Percentiles rank a stretch among this genome's conserved stretches.
These are phyloP conservation scores for Hypoxylon sp. DNA, from an alignment of 2,329 filamentous ascomycete species.

Conservation along the genomic window DNA sequence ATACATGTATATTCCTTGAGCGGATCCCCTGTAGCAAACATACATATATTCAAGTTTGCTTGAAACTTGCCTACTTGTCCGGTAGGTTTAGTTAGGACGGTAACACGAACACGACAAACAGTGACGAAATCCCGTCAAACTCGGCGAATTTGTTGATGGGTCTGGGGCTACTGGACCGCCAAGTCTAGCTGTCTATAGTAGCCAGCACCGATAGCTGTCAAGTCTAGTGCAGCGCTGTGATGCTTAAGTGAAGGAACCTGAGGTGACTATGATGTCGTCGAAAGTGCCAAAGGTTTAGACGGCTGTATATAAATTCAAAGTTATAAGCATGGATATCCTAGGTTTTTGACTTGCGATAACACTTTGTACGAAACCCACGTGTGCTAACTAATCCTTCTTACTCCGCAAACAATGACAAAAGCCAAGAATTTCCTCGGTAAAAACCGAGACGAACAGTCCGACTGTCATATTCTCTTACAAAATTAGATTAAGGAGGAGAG, in stretches of 20 bases:
- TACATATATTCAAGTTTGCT: slow-evolving; percentile 37
- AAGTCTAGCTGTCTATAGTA: slow-evolving; percentile 38
- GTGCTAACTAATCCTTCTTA: slow-evolving; percentile 1
- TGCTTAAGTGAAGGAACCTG: slow-evolving; percentile 29
- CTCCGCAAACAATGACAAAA: slow-evolving; percentile 38
- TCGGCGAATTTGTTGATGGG: slow-evolving; percentile 36
- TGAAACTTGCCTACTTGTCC: slow-evolving; percentile 16
- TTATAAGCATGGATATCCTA: slow-evolving; percentile 34
- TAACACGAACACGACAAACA: slow-evolving; percentile 40
- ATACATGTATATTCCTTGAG: slow-evolving; percentile 25
- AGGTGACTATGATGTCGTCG: slow-evolving; percentile 40
- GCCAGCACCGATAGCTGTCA: slow-evolving; percentile 36
- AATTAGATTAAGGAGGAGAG: neutral
- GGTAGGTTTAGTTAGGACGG: slow-evolving; percentile 24
- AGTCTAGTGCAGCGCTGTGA: slow-evolving; percentile 47
- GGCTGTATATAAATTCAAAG: slow-evolving; percentile 18
- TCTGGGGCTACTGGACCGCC: slow-evolving; percentile 8
- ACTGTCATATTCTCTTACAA: slow-evolving; percentile 7
- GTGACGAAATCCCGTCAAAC: slow-evolving; percentile 31
- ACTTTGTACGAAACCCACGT: neutral
- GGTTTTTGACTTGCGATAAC: neutral
- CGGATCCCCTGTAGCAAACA: slow-evolving; percentile 41
- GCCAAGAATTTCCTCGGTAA: slow-evolving; percentile 41
- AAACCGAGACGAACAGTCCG: slow-evolving; percentile 12
- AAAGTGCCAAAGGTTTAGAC: slow-evolving; percentile 27